Evolutionary conservation across 352 stramenopile species (phyloP).

Genomic region (Phytophthora podocarpi): DNA sequence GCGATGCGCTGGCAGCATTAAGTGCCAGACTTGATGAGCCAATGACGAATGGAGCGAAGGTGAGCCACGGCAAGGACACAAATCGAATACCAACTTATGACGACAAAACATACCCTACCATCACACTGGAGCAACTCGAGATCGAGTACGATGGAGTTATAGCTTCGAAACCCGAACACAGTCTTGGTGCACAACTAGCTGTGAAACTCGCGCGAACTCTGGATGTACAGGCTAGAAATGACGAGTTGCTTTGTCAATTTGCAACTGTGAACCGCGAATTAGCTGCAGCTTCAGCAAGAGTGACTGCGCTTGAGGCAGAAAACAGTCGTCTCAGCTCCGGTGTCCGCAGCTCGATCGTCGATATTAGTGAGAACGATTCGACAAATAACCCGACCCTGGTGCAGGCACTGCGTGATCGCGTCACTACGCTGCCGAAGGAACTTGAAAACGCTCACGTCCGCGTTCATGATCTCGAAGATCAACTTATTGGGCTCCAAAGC

Average conservation of each 20-base stretch:
- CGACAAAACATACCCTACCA: neutral
- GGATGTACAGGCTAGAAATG: conserved; percentile 20
- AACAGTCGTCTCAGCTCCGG: conserved; percentile 9
- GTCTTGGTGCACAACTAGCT: conserved; percentile 10
- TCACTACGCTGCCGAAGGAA: conserved; percentile 6
- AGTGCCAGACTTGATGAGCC: neutral
- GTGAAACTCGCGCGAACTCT: conserved; percentile 9
- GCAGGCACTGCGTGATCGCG: too few relatives aligned
- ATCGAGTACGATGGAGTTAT: neutral
- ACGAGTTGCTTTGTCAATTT: conserved; percentile 23
- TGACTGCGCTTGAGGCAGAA: conserved; percentile 13
- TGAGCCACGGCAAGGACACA: neutral
- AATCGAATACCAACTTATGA: neutral
- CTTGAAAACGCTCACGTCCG: conserved; percentile 1
- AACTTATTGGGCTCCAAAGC: conserved; percentile 7
- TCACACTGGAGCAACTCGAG: neutral
- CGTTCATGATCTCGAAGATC: neutral
- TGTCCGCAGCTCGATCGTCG: too few relatives aligned
- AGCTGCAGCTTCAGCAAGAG: conserved; percentile 2
- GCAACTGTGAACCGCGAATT: conserved; percentile 13
- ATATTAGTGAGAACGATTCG: neutral
- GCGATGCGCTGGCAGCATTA: conserved; percentile 1
- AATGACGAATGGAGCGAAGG: neutral
- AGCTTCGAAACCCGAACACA: neutral
- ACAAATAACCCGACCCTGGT: neutral